These are phyloP conservation scores for Colletotrichum camelliae DNA, from an alignment of 2,329 filamentous ascomycete genomes.

Conservation along the genomic window DNA sequence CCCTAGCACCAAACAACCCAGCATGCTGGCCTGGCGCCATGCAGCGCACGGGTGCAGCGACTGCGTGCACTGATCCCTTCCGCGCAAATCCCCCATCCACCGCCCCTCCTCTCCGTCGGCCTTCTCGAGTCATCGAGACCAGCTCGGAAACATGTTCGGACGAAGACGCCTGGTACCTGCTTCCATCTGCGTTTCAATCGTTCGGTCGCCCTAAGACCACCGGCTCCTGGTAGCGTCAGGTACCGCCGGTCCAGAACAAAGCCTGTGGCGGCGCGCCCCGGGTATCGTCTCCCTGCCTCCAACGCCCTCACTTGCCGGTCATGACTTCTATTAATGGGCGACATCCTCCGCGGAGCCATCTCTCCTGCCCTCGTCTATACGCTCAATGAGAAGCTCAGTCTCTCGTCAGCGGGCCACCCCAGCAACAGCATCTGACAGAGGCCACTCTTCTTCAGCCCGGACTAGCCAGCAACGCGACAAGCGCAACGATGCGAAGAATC, in stretches of 20 bases:
- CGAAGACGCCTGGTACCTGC: neutral
- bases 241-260: slow-evolving; percentile 7
- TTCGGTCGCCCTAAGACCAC: neutral
- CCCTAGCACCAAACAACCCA: neutral
- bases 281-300: neutral
- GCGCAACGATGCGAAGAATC: neutral
- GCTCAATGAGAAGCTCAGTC: neutral
- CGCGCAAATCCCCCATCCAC: neutral
- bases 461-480: slow-evolving; percentile 7
- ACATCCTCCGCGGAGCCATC: neutral
- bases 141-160: neutral
- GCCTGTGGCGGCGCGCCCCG: neutral
- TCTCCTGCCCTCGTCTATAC: neutral
- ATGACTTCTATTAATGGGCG: slow-evolving; percentile 7
- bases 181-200: neutral
- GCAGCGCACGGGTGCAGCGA: neutral
- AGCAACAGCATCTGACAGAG: neutral
- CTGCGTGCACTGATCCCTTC: slow-evolving; percentile 6
- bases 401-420: slow-evolving; percentile 7
- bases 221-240: neutral
- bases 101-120: neutral
- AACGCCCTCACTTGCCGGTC: neutral
- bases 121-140: neutral
- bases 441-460: slow-evolving; percentile 3
- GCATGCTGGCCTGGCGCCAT: neutral